Conservation (phyloP, 2,329 filamentous ascomycete genomes). For the Ophiocordyceps sinensis region DNA sequence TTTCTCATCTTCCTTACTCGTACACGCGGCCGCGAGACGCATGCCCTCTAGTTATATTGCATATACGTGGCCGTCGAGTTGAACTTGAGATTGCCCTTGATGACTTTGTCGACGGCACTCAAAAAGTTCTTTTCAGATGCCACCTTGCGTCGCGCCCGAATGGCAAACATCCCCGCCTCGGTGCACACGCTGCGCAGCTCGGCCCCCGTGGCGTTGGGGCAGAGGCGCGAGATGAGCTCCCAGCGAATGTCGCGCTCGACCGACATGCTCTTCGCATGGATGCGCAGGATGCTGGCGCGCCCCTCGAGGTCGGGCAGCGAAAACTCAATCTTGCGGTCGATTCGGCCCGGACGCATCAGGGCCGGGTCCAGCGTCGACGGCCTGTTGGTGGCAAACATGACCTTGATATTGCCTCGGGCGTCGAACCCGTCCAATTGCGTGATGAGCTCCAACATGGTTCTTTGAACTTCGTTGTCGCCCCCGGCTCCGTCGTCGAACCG, state of each 20-base stretch:
- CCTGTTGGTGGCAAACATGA: conserved; percentile 98
- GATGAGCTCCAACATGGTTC: conserved; percentile 96
- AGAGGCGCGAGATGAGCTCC: conserved; percentile 94
- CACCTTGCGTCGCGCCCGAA: conserved; percentile 87
- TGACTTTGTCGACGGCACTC: conserved; percentile 96
- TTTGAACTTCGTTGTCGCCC: conserved; percentile 93
- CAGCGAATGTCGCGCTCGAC: conserved; percentile 97
- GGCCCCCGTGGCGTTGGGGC: conserved; percentile 92
- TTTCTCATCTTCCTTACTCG: neutral
- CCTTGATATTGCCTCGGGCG: conserved; percentile 94
- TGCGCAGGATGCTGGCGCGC: conserved; percentile 90
- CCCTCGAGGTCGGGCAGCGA: conserved; percentile 93
- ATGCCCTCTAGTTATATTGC: conserved; percentile 83
- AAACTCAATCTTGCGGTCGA: conserved; percentile 98
- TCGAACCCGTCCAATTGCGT: conserved; percentile 96
- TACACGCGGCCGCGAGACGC: neutral
- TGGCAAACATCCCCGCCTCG: conserved; percentile 97
- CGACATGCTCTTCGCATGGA: conserved; percentile 99
- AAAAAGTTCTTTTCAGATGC: conserved; percentile 98
- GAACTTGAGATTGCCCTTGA: conserved; percentile 98
- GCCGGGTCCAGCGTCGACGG: conserved; percentile 94
- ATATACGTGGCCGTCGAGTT: conserved; percentile 97
- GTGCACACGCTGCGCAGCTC: conserved; percentile 94
- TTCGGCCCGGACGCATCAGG: conserved; percentile 91
- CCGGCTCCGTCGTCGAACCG: conserved; percentile 94